phyloP scores from a whole-genome alignment of 176 grass and related monocot species.

The Cenchrus fungigraminus region DNA sequence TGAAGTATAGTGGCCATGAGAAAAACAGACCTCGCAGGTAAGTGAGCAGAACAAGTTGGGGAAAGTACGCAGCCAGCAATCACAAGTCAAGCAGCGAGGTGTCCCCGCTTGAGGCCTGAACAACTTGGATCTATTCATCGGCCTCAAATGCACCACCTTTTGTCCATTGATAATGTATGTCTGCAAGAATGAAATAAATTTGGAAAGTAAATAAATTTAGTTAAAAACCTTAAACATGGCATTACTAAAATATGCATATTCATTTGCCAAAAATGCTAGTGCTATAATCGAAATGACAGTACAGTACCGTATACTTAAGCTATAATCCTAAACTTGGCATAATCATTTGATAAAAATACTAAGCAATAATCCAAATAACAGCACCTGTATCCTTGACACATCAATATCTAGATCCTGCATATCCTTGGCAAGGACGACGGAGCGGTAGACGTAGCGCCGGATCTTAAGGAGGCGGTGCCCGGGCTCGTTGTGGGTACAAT shows the following conservation, averaged over 20 bases:
- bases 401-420: conserved; percentile 29
- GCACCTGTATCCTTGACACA: conserved; percentile 55
- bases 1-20: not conserved
- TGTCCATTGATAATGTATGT: conserved; percentile 30
- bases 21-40: conserved; percentile 11
- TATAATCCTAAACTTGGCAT: not conserved
- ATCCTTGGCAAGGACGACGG: conserved; percentile 38
- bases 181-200: not conserved
- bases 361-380: not conserved
- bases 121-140: conserved; percentile 12
- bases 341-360: not conserved
- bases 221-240: not conserved
- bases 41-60: conserved; percentile 29
- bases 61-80: not conserved
- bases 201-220: not conserved
- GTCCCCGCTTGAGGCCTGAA: not conserved
- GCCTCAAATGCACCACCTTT: conserved; percentile 26
- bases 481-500: conserved; percentile 2
- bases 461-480: conserved; percentile 53
- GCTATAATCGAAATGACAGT: not conserved
- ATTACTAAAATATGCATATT: not conserved
- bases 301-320: conserved; percentile 22
- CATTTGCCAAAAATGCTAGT: too few species aligned
- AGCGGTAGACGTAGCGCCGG: conserved; percentile 57
- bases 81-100: conserved; percentile 16